These are phyloP conservation scores for Corylus heterophylla DNA, from an alignment of 306 rosid genomes.

Conservation along the genomic window DNA sequence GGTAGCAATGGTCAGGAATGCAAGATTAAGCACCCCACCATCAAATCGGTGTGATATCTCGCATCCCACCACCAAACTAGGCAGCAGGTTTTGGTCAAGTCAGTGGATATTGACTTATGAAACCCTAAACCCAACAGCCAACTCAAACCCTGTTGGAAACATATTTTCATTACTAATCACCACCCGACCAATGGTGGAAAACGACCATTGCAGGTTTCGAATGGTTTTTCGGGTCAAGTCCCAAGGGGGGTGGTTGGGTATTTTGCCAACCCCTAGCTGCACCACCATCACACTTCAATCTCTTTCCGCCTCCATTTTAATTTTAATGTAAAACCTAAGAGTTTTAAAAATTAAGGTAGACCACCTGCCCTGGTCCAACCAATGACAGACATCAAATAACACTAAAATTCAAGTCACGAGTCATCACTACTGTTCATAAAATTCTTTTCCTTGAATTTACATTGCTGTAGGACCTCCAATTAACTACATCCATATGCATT, in stretches of 20 bases:
- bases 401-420: neutral
- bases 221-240: too few relatives aligned
- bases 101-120: too few relatives aligned
- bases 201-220: too few relatives aligned
- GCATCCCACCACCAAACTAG: too few relatives aligned
- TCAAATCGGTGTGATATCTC: too few relatives aligned
- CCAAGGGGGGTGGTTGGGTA: too few relatives aligned
- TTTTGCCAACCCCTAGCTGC: neutral
- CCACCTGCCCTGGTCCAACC: slow-evolving; percentile 1
- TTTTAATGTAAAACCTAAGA: neutral
- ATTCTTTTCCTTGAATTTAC: neutral
- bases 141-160: too few relatives aligned
- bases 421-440: neutral
- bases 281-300: neutral
- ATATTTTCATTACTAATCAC: neutral
- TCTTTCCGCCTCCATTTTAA: neutral
- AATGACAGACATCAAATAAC: neutral
- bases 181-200: neutral
- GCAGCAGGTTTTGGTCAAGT: too few relatives aligned
- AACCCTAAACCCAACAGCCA: too few relatives aligned
- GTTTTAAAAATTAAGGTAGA: neutral
- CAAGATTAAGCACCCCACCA: too few relatives aligned
- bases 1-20: too few relatives aligned
- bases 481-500: neutral
- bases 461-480: neutral